Base-by-base conservation (phyloP, 176 grass and related monocot species). In the Guadua angustifolia region DNA sequence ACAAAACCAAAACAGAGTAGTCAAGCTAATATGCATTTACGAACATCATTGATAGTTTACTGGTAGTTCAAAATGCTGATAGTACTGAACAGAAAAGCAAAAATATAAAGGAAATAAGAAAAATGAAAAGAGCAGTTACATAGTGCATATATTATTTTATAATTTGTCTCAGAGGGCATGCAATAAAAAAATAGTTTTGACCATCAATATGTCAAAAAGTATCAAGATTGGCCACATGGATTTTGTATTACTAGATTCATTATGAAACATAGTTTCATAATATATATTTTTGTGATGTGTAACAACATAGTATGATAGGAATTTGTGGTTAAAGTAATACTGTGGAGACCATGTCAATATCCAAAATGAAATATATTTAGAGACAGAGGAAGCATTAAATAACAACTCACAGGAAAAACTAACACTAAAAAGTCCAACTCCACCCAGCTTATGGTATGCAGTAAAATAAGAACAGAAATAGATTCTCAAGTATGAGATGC, bases 401-500 rank as follows among this genome's bases (percentile, higher is more conserved):
- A 57, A 55, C 36, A 71, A 65, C 19, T 82, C 53, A 33, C 75
- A 19, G 4, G 45, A 69, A 5, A 63, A 67, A 79, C 52, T 51
- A 75, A 75, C 53, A 71, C 8, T 53, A 75, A 74, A 67, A 56
- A 2, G 1, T 13, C 12, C 52, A 6, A 32, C 39, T 55, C 19
- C 11, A 69, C 44, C 22, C 36, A 69, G 10, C 15, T 65, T 64
- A 64, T 63, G 44, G 22, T 45, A 71, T 6, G 74, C 19, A 75
- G n/a, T 80, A 71, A 76, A 80, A 51, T 19, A 49, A 38, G 39
- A 74, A 56, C 38, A 47, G 21, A 24, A 9, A 40, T 21, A 32
- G 0, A 80, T 52, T 69, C 12, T 43, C 82, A 56, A 43, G 43
- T 43, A 75, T 70, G 45, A 44, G n/a, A 76, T 81, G 70, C 5